phyloP scores from a whole-genome alignment of 768 basidiomycete species.

The Hygrocybe punicea region DNA sequence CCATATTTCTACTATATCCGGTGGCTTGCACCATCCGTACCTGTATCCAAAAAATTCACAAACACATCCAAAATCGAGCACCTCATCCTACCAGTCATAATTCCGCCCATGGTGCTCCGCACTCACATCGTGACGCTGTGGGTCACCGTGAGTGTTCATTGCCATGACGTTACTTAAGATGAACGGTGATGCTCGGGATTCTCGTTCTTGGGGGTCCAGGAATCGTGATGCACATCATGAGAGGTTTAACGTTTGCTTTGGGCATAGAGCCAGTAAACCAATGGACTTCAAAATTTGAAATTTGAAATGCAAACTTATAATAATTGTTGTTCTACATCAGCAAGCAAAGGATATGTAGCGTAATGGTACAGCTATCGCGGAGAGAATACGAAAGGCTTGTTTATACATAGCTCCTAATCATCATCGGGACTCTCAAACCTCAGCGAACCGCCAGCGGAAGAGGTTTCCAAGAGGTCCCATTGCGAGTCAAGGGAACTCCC shows the following conservation, averaged over 20 bases:
- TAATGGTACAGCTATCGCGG: not conserved
- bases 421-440: not conserved
- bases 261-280: no score
- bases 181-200: conserved; percentile 31
- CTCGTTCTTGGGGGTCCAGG: conserved; percentile 25
- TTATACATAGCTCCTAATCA: no score
- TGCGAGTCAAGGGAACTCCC: not conserved
- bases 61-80: conserved; percentile 26
- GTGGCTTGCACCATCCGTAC: conserved; percentile 24
- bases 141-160: conserved; percentile 29
- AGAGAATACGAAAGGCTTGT: conserved; percentile 5
- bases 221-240: conserved; percentile 32
- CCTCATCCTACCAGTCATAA: conserved; percentile 24
- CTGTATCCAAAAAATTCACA: conserved; percentile 30
- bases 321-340: not conserved
- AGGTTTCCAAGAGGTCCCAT: not conserved
- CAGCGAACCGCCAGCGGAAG: not conserved
- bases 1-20: conserved; percentile 33
- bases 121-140: conserved; percentile 28
- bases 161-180: conserved; percentile 24
- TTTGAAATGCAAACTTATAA: no score
- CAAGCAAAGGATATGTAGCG: not conserved
- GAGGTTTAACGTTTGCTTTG: conserved; percentile 26
- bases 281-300: conserved; percentile 28
- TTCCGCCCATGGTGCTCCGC: conserved; percentile 25